phyloP scores from a whole-genome alignment of 2,329 filamentous ascomycete species.

The Phoma sp. region DNA sequence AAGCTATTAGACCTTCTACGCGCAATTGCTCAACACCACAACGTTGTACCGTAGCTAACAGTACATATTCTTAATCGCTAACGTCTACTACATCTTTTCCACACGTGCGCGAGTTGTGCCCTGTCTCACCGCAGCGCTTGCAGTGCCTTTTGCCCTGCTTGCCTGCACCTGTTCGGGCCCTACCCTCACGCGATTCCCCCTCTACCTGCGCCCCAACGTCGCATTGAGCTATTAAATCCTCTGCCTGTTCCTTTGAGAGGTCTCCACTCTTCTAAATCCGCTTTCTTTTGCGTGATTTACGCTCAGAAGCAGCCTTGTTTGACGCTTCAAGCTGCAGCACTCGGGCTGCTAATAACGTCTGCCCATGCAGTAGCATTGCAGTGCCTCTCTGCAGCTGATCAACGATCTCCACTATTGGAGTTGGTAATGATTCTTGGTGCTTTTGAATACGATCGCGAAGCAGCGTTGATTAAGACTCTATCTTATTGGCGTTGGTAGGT shows the following conservation, averaged over 20 bases:
- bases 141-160: background rate
- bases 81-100: background rate
- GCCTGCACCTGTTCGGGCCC: background rate
- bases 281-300: background rate
- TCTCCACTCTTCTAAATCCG: background rate
- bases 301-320: background rate
- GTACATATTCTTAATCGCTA: background rate
- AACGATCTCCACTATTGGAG: background rate
- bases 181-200: background rate
- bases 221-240: background rate
- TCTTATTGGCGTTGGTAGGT: no score
- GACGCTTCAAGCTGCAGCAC: background rate
- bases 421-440: background rate
- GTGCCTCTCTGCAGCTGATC: background rate
- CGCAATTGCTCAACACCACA: background rate
- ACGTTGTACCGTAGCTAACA: background rate
- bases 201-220: background rate
- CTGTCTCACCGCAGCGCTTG: background rate
- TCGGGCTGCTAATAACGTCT: background rate
- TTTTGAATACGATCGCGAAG: background rate
- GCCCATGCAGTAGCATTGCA: background rate
- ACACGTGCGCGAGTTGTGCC: background rate
- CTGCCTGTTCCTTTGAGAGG: background rate
- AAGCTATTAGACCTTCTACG: background rate
- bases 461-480: no score